A percentile compares a stretch with the other conserved stretches of the same genome.
Evolutionary conservation across 257 asterid species (phyloP).

Genomic region (Verbena officinalis): DNA sequence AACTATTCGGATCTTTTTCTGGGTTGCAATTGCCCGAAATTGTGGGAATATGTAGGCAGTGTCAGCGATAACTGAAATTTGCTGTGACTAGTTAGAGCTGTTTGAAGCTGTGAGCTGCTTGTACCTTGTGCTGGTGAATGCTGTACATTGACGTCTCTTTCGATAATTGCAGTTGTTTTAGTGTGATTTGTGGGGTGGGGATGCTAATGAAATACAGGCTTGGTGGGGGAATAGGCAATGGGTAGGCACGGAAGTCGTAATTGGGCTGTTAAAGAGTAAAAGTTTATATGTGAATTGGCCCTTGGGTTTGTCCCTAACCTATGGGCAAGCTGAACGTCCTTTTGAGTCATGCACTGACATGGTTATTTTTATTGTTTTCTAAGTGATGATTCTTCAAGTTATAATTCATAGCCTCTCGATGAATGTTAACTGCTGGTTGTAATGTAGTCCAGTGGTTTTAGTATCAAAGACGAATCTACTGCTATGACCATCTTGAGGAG

Average conservation of each 20-base stretch:
- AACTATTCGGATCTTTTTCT: not conserved
- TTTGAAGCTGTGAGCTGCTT: constrained; percentile 25
- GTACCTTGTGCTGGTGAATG: constrained; percentile 28
- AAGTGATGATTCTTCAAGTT: constrained; percentile 4
- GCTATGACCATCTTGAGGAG: constrained; percentile 13
- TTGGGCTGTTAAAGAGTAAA: constrained; percentile 10
- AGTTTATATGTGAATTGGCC: constrained; percentile 18
- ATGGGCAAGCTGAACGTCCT: not conserved
- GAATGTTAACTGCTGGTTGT: constrained; percentile 19
- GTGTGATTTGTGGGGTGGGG: constrained; percentile 23
- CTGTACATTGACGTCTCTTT: constrained; percentile 25
- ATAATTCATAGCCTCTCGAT: constrained; percentile 5
- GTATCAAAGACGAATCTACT: not conserved
- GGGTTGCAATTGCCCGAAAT: constrained; percentile 7
- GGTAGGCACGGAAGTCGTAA: not conserved
- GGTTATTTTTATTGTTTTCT: constrained; percentile 9
- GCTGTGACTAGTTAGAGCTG: constrained; percentile 19
- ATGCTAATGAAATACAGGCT: constrained; percentile 18
- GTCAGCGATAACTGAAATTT: constrained; percentile 23
- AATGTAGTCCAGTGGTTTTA: constrained; percentile 5
- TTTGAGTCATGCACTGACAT: constrained; percentile 1
- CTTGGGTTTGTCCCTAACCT: not conserved
- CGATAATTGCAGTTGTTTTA: constrained; percentile 5
- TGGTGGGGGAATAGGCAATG: constrained; percentile 19
- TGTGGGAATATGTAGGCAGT: constrained; percentile 1